Evolutionary conservation across 306 rosid genomes (phyloP).

Genomic region (Neltuma alba): DNA sequence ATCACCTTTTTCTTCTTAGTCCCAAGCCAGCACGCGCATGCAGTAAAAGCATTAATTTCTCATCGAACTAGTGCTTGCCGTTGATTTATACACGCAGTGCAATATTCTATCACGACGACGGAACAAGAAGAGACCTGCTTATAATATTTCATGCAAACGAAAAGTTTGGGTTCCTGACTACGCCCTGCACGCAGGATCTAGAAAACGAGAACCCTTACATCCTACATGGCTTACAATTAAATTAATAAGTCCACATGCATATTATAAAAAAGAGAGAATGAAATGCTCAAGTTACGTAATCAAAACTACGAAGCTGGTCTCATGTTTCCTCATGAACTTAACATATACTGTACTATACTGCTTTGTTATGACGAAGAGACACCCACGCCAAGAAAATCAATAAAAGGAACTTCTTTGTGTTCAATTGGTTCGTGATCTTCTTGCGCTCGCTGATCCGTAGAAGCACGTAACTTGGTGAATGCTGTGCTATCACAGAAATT

Average conservation of each 20-base stretch:
- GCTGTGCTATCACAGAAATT: constrained; percentile 26
- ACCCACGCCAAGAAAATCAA: constrained; percentile 71
- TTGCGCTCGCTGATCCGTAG: constrained; percentile 32
- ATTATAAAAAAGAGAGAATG: not conserved
- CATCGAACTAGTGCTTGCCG: not conserved
- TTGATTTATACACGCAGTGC: not conserved
- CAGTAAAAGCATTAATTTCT: not conserved
- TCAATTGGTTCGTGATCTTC: constrained; percentile 11
- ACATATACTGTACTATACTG: constrained; percentile 1
- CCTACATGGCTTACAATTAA: not conserved
- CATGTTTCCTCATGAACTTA: constrained; percentile 8
- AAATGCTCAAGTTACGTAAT: not conserved
- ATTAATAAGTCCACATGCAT: constrained; percentile 10
- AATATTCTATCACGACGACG: not conserved
- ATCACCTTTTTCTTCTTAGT: not conserved
- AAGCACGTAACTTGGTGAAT: constrained; percentile 16
- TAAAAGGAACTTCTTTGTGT: constrained; percentile 49
- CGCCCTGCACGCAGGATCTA: not conserved
- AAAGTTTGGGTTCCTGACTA: not conserved
- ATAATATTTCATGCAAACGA: not conserved
- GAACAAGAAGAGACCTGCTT: not conserved
- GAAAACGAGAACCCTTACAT: constrained; percentile 2
- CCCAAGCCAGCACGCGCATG: not conserved
- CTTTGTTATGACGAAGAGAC: constrained; percentile 40
- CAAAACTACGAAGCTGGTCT: not conserved